Evolutionary conservation across 2,329 filamentous ascomycete species (phyloP).

Genomic region (Fusarium secorum): DNA sequence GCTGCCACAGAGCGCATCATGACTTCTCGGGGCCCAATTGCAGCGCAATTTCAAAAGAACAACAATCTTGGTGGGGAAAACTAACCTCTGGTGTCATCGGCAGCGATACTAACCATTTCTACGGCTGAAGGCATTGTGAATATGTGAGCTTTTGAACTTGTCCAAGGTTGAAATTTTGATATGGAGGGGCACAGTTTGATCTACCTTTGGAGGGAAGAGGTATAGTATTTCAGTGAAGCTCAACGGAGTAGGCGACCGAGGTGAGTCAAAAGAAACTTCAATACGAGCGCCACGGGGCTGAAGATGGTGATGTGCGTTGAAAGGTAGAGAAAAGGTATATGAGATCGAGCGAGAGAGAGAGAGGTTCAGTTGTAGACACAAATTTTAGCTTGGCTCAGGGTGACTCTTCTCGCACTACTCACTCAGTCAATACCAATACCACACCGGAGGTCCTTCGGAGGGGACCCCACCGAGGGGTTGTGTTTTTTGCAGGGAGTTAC

Average conservation of each 20-base stretch:
- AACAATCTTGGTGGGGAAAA: conserved; percentile 4
- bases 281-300: conserved; percentile 27
- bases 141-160: conserved; percentile 30
- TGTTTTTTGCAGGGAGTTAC: conserved; percentile 26
- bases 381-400: conserved; percentile 20
- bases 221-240: conserved; percentile 27
- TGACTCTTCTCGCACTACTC: conserved; percentile 27
- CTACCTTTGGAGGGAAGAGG: conserved; percentile 23
- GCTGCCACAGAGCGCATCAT: conserved; percentile 15
- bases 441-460: conserved; percentile 44
- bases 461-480: conserved; percentile 42
- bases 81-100: conserved; percentile 57
- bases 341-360: neutral
- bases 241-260: conserved; percentile 18
- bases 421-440: neutral
- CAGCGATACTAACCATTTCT: conserved; percentile 51
- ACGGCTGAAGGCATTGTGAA: conserved; percentile 47
- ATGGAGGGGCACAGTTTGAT: conserved; percentile 25
- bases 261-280: conserved; percentile 21
- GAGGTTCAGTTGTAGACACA: conserved; percentile 4
- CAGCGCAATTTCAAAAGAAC: neutral
- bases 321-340: conserved; percentile 4
- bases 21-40: neutral
- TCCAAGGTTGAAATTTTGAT: conserved; percentile 18
- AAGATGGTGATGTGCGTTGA: conserved; percentile 3